Conservation (phyloP, 2,329 filamentous ascomycete species). For the Didymosphaeria variabile region DNA sequence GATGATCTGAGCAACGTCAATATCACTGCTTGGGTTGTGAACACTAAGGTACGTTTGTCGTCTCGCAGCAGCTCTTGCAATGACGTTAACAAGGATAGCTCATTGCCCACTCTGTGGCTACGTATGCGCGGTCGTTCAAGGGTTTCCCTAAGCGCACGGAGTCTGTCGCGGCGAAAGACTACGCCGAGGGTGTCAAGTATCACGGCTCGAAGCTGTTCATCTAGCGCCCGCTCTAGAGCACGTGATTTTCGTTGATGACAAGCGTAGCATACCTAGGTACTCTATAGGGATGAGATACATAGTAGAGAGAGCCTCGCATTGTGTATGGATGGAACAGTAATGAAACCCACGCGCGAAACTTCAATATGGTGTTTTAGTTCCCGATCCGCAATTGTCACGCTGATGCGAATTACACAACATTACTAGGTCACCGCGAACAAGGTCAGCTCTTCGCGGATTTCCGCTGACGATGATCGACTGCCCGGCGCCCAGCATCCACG, state of each 20-base stretch:
- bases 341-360: no score
- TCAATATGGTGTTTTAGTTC: no score
- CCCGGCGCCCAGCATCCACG: neutral
- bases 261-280: no score
- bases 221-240: conserved; percentile 16
- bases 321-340: no score
- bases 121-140: conserved; percentile 46
- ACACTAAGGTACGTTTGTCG: conserved; percentile 43
- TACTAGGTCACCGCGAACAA: no score
- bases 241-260: neutral
- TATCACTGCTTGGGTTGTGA: conserved; percentile 49
- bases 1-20: conserved; percentile 52
- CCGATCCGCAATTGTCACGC: no score
- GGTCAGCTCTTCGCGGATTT: no score
- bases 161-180: conserved; percentile 27
- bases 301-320: neutral
- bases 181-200: conserved; percentile 37
- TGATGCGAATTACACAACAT: no score
- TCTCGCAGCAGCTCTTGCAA: neutral
- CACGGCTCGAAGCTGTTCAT: conserved; percentile 48
- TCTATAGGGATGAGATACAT: no score
- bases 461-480: conserved; percentile 4
- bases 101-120: conserved; percentile 49
- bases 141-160: conserved; percentile 45
- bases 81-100: conserved; percentile 33